These are phyloP conservation scores for Phytophthora hibernalis DNA, from an alignment of 352 stramenopile species.

Conservation along the genomic window DNA sequence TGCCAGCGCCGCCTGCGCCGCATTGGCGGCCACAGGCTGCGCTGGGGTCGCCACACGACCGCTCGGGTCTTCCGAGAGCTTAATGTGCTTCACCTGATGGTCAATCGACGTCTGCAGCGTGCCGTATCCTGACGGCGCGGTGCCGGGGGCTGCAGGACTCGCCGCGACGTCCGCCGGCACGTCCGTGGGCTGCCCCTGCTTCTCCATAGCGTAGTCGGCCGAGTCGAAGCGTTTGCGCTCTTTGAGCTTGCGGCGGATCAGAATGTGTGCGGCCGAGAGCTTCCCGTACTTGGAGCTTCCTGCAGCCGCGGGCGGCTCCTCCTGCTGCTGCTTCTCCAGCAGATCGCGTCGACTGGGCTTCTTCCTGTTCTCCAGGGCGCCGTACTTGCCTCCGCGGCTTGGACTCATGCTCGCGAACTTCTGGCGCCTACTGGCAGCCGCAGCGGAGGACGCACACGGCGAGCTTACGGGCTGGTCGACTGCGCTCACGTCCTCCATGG, in stretches of 20 bases:
- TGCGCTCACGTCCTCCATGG: conserved; percentile 43
- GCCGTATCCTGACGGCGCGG: not conserved
- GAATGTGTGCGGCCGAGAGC: conserved; percentile 69
- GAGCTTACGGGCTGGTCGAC: conserved; percentile 46
- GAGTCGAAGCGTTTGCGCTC: conserved; percentile 88
- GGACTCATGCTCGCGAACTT: conserved; percentile 70
- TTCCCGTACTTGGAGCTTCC: conserved; percentile 63
- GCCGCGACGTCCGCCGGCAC: conserved; percentile 31
- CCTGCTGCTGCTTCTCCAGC: conserved; percentile 38
- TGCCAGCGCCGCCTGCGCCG: conserved; percentile 33
- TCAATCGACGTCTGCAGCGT: conserved; percentile 42
- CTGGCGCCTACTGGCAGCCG: conserved; percentile 13
- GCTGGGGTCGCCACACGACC: conserved; percentile 36
- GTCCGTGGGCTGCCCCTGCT: conserved; percentile 45
- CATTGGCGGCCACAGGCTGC: conserved; percentile 23
- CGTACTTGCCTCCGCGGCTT: conserved; percentile 57
- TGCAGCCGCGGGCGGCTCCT: not conserved
- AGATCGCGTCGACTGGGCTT: conserved; percentile 43
- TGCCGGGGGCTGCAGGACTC: conserved; percentile 6
- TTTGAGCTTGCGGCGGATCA: conserved; percentile 81
- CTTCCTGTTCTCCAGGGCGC: conserved; percentile 38
- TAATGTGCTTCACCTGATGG: conserved; percentile 84
- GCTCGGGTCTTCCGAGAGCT: conserved; percentile 57
- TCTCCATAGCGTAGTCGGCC: conserved; percentile 79
- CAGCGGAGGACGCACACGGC: conserved; percentile 46